Conservation (phyloP, 2,329 filamentous ascomycete genomes). For the Dactylellina haptotyla region DNA sequence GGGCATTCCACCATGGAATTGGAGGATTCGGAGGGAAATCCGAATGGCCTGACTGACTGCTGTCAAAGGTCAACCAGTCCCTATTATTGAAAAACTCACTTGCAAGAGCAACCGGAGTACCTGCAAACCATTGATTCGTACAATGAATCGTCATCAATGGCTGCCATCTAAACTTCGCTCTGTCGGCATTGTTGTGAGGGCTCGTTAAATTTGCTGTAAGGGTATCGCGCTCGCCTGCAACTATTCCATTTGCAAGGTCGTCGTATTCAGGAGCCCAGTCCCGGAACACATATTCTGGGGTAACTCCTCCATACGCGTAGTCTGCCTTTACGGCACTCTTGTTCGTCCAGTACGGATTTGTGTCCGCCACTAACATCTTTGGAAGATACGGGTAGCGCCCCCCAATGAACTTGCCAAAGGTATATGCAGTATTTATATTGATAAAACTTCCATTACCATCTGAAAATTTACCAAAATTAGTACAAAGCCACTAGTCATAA, state of each 20-base stretch:
- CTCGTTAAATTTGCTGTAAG: slow-evolving; percentile 7
- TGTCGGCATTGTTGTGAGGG: slow-evolving; percentile 6
- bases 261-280: slow-evolving; percentile 55
- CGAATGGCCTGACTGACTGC: slow-evolving; percentile 55
- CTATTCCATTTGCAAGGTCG: slow-evolving; percentile 55
- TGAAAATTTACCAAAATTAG: not conserved
- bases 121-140: slow-evolving; percentile 57
- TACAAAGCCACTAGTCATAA: not conserved
- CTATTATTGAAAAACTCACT: slow-evolving; percentile 51
- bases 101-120: slow-evolving; percentile 53
- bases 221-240: slow-evolving; percentile 60
- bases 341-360: slow-evolving; percentile 56
- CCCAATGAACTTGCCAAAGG: slow-evolving; percentile 56
- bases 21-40: slow-evolving; percentile 56
- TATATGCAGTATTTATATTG: slow-evolving; percentile 42
- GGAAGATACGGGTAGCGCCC: slow-evolving; percentile 57
- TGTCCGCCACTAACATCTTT: slow-evolving; percentile 56
- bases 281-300: slow-evolving; percentile 30
- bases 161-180: slow-evolving; percentile 8
- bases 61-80: slow-evolving; percentile 56
- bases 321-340: slow-evolving; percentile 55
- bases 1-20: slow-evolving; percentile 54
- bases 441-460: slow-evolving; percentile 19
- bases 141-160: slow-evolving; percentile 56
- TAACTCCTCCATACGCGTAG: slow-evolving; percentile 54